Conservation (phyloP, 2,329 filamentous ascomycete species). For the Talaromyces sp. region DNA sequence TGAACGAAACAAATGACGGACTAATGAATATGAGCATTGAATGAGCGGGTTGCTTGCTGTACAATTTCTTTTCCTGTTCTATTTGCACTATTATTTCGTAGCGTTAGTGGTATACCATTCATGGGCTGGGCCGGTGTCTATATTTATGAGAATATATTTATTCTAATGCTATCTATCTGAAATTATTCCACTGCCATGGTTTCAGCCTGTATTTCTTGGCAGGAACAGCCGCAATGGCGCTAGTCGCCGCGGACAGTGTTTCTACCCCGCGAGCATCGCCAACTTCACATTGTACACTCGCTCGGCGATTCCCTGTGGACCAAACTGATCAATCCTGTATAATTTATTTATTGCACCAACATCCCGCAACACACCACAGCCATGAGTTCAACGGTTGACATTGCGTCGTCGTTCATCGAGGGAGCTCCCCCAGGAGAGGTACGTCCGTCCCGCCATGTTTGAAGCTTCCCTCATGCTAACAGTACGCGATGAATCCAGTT, state of each 20-base stretch:
- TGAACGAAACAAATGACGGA: constrained; percentile 92
- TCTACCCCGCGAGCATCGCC: background rate
- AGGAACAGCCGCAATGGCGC: background rate
- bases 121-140: constrained; percentile 19
- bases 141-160: constrained; percentile 40
- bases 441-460: constrained; percentile 20
- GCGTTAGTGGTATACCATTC: background rate
- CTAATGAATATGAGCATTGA: constrained; percentile 98
- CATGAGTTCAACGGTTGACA: constrained; percentile 50
- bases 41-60: constrained; percentile 37
- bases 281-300: background rate
- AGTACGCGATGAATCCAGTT: background rate
- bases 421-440: constrained; percentile 96
- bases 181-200: background rate
- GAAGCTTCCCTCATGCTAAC: constrained; percentile 3
- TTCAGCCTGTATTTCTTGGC: background rate
- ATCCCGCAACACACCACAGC: background rate
- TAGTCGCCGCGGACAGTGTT: background rate
- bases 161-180: constrained; percentile 25
- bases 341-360: background rate
- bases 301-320: background rate
- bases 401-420: constrained; percentile 82
- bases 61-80: background rate
- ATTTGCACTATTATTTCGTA: background rate
- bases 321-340: background rate